phyloP scores from a whole-genome alignment of 2,329 filamentous ascomycete genomes.

The Diplocarpon rosae region DNA sequence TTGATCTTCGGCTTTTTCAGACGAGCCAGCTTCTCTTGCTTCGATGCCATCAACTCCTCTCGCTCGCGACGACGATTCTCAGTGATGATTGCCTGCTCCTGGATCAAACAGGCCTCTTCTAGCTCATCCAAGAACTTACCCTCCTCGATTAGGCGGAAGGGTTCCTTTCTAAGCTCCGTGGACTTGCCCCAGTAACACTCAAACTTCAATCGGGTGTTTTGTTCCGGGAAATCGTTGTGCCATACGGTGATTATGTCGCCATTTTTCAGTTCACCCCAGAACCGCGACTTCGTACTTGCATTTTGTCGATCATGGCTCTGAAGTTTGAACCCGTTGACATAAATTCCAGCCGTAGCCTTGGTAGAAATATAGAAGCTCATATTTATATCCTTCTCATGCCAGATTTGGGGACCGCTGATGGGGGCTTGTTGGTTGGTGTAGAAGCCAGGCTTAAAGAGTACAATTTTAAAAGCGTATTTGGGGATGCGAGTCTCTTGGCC shows the following conservation, averaged over 20 bases:
- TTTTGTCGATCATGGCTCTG: conserved; percentile 43
- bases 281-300: conserved; percentile 36
- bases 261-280: conserved; percentile 61
- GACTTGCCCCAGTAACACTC: conserved; percentile 25
- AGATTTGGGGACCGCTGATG: conserved; percentile 7
- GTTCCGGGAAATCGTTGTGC: conserved; percentile 32
- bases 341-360: conserved; percentile 65
- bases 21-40: too few relatives aligned
- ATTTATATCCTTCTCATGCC: conserved; percentile 26
- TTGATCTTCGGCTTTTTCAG: too few relatives aligned
- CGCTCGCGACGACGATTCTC: conserved; percentile 8
- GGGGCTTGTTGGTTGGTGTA: conserved; percentile 44
- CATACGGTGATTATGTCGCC: conserved; percentile 71
- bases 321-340: conserved; percentile 62
- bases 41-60: too few relatives aligned
- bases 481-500: conserved; percentile 60
- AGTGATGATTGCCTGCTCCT: conserved; percentile 15
- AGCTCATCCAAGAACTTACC: conserved; percentile 16
- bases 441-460: conserved; percentile 60
- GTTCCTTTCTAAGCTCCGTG: conserved; percentile 14
- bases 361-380: conserved; percentile 63
- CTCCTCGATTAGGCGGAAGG: conserved; percentile 16
- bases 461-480: conserved; percentile 68
- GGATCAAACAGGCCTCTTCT: conserved; percentile 16
- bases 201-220: conserved; percentile 20